Evolutionary conservation across 1,139 yeast species (phyloP), one percentile per base, ranked within the genome.

Genomic region (Lodderomyces parapsilosis): DNA sequence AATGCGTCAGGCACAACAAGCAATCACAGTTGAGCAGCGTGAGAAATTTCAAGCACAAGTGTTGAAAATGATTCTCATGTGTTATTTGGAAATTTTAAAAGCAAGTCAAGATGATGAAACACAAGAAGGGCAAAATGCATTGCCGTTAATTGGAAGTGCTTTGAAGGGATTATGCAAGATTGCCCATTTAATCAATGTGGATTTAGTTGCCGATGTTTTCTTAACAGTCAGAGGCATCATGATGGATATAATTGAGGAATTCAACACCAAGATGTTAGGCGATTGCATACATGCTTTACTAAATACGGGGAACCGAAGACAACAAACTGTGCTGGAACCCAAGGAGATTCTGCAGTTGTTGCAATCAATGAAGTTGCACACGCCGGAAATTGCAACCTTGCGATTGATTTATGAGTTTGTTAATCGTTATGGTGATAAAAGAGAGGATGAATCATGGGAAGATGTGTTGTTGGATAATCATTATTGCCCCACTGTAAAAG

Each of bases 111-210:
- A 30, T 30, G 19, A 30, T 10, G 42, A 51, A 6, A 56, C 53
- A 4, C 46, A 36, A 10, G 76, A 75, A 23, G 74, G 80, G 37
- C 76, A 80, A 22, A 78, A 80, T 38, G 77, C 79, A n/a, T 54
- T 56, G 18, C 52, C 52, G 14, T 70, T 93, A 44, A 82, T 89
- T 74, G 96, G 95, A 7, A 76, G 93, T 0, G 95, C 93, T 0
- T 71, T 93, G 42, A 98, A 93, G 68, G 98, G 98, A 6, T 68
- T 93, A 45, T 87, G 97, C 2, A 81, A 81, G 59, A 90, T 85
- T 59, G 96, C 98, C 2, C 93, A 85, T 57, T 83, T 91, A 82
- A 91, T 95, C 30, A 93, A 93, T 59, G 81, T 93, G 43, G 98
- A 93, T 52, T 71, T 93, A 43, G 76, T 93, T 53, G 98, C 98